These are phyloP conservation scores for Mallotus nudiflorus DNA, from an alignment of 345 rosid genomes.

Conservation along the genomic window DNA sequence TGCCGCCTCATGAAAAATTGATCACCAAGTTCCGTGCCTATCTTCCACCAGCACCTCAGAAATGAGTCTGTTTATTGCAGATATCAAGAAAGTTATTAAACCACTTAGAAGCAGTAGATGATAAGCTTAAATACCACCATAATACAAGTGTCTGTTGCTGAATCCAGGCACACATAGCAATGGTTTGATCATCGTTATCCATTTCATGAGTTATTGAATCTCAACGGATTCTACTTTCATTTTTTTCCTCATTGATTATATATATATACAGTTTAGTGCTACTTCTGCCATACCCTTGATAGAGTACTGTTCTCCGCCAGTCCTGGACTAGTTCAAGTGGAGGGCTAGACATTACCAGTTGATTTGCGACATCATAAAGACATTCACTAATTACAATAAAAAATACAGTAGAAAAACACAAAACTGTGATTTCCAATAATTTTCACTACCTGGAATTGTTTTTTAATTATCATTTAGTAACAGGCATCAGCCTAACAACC, in stretches of 20 bases:
- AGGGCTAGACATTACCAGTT: not conserved
- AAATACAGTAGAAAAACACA: not conserved
- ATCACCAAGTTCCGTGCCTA: constrained; percentile 26
- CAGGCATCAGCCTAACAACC: not conserved
- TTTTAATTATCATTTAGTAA: not conserved
- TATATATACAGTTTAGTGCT: not conserved
- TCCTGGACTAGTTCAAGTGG: not conserved
- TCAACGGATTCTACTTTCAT: not conserved
- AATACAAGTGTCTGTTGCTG: not conserved
- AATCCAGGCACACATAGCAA: not conserved
- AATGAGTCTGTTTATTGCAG: not conserved
- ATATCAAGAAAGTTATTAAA: not conserved
- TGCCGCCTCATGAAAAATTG: constrained; percentile 40
- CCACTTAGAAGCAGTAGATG: not conserved
- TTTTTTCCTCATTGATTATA: not conserved
- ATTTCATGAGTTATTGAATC: not conserved
- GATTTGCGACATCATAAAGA: too few species aligned
- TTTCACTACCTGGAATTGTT: not conserved
- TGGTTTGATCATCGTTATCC: not conserved
- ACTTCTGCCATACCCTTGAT: not conserved
- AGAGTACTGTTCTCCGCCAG: not conserved
- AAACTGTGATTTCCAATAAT: not conserved
- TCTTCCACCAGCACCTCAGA: not conserved
- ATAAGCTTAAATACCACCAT: not conserved
- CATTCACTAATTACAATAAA: not conserved